These are phyloP conservation scores for Tricholoma flavovirens DNA, from an alignment of 768 basidiomycete species.

Conservation along the genomic window DNA sequence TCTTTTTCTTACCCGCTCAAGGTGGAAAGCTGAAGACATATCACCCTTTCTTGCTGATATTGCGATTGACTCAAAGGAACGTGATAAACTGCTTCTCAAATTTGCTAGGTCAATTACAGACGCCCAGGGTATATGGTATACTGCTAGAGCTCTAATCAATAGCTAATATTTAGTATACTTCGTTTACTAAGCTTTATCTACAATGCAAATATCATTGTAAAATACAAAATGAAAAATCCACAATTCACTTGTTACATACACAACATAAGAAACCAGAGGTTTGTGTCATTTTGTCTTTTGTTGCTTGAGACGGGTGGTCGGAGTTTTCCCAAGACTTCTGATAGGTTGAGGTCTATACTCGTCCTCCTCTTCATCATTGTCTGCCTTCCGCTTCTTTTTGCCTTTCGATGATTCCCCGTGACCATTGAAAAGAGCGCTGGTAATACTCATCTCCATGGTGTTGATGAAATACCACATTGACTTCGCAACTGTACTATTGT, in stretches of 20 bases:
- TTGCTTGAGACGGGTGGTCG: conserved; percentile 37
- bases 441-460: conserved; percentile 28
- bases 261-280: background rate
- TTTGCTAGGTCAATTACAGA: conserved; percentile 77
- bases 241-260: background rate
- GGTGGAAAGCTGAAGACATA: conserved; percentile 79
- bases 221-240: background rate
- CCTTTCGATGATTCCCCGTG: conserved; percentile 13
- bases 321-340: conserved; percentile 28
- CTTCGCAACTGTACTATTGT: conserved; percentile 50
- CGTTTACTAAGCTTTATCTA: background rate
- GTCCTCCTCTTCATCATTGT: conserved; percentile 33
- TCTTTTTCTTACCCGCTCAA: conserved; percentile 73
- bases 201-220: background rate
- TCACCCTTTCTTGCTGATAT: conserved; percentile 77
- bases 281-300: conserved; percentile 17
- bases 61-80: conserved; percentile 77
- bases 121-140: conserved; percentile 65
- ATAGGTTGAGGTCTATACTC: conserved; percentile 46
- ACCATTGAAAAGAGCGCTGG: conserved; percentile 16
- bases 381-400: conserved; percentile 27
- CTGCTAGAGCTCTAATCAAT: conserved; percentile 58
- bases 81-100: conserved; percentile 84
- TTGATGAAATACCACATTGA: conserved; percentile 56
- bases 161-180: conserved; percentile 23